Evolutionary conservation across 352 stramenopile genomes (phyloP).

Genomic region (Elongisporangium prolatum): DNA sequence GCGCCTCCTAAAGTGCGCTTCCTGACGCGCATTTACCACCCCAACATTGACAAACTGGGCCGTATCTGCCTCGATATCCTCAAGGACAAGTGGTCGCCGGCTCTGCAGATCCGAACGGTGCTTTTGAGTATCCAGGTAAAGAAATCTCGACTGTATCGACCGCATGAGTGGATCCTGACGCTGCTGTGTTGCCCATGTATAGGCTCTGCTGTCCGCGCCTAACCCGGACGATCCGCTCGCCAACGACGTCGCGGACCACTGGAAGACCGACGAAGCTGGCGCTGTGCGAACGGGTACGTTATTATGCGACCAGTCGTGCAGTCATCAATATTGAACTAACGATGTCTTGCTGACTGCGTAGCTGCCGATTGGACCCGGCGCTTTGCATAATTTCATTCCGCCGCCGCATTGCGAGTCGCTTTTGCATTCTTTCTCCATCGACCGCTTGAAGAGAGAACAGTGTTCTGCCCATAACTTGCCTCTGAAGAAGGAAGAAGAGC

Average conservation of each 20-base stretch:
- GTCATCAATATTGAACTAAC: slow-evolving; percentile 4
- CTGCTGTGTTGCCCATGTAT: neutral
- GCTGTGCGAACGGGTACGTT: slow-evolving; percentile 78
- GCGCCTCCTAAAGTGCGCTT: slow-evolving; percentile 96
- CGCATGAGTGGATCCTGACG: neutral
- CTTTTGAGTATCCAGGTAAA: slow-evolving; percentile 94
- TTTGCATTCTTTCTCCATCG: too few relatives aligned
- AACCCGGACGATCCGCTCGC: slow-evolving; percentile 97
- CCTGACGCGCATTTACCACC: slow-evolving; percentile 98
- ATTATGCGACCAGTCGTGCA: neutral
- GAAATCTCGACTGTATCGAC: too few relatives aligned
- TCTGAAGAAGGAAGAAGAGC: neutral
- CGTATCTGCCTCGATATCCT: slow-evolving; percentile 99
- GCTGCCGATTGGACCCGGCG: slow-evolving; percentile 66
- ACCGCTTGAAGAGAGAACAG: too few relatives aligned
- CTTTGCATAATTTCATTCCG: slow-evolving; percentile 39
- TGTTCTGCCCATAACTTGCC: neutral
- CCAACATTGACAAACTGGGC: slow-evolving; percentile 98
- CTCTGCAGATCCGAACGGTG: slow-evolving; percentile 98
- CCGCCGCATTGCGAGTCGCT: neutral
- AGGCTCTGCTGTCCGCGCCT: slow-evolving; percentile 91
- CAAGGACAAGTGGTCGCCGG: slow-evolving; percentile 99
- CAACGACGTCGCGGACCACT: slow-evolving; percentile 97
- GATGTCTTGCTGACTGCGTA: slow-evolving; percentile 10
- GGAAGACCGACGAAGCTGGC: slow-evolving; percentile 94